These are phyloP conservation scores for Gossypioides kirkii DNA, from an alignment of 345 rosid genomes.

Conservation along the genomic window DNA sequence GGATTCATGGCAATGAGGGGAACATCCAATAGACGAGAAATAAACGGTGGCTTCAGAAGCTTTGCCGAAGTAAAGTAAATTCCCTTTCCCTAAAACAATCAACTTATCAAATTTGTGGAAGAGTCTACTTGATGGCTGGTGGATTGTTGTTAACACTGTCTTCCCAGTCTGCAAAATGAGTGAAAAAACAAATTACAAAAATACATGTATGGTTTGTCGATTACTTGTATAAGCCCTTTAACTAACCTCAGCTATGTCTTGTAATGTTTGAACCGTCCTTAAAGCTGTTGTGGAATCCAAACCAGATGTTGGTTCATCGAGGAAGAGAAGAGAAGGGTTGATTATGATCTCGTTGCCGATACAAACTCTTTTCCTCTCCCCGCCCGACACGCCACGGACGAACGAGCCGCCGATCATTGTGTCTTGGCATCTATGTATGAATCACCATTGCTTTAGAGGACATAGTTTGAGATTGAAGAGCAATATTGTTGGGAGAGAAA, in stretches of 20 bases:
- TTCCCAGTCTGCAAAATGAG: slow-evolving; percentile 70
- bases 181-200: slow-evolving; percentile 12
- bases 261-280: slow-evolving; percentile 72
- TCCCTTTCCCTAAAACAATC: slow-evolving; percentile 92
- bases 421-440: slow-evolving; percentile 63
- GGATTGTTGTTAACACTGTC: slow-evolving; percentile 87
- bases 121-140: slow-evolving; percentile 95
- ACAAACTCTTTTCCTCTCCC: slow-evolving; percentile 91
- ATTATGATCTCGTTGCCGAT: slow-evolving; percentile 91
- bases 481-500: background rate
- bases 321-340: slow-evolving; percentile 88
- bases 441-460: background rate
- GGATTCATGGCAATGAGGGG: slow-evolving; percentile 95
- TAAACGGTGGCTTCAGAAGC: slow-evolving; percentile 80
- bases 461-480: background rate
- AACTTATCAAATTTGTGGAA: slow-evolving; percentile 92
- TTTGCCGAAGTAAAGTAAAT: slow-evolving; percentile 82
- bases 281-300: slow-evolving; percentile 97
- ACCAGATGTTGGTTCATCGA: slow-evolving; percentile 97
- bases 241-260: slow-evolving; percentile 81
- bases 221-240: no score
- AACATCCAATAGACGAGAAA: slow-evolving; percentile 89
- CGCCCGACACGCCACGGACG: slow-evolving; percentile 92
- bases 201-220: background rate
- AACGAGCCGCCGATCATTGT: slow-evolving; percentile 95